These are phyloP conservation scores for Beauveria rudraprayagi DNA, from an alignment of 2,329 filamentous ascomycete species.

Conservation along the genomic window DNA sequence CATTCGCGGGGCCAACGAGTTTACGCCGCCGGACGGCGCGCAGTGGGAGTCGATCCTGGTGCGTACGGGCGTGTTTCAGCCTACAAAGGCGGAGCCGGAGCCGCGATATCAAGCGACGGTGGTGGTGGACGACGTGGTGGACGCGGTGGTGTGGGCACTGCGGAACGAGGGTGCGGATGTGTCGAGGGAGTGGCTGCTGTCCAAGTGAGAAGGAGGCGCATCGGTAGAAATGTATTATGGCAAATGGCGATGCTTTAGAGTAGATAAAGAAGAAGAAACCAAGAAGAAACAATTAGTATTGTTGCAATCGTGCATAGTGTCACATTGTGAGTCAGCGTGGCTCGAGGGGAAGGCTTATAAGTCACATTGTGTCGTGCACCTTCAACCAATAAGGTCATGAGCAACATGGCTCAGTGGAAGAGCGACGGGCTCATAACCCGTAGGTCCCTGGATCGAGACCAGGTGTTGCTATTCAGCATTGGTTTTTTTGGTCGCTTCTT, in stretches of 20 bases:
- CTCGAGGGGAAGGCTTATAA: not conserved
- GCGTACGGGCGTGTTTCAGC: conserved; percentile 66
- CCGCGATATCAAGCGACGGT: conserved; percentile 55
- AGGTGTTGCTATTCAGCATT: conserved; percentile 9
- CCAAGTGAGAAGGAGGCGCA: not conserved
- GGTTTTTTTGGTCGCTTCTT: not conserved
- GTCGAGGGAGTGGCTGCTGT: conserved; percentile 23
- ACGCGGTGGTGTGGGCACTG: conserved; percentile 71
- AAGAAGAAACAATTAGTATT: not conserved
- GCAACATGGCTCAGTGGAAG: conserved; percentile 13
- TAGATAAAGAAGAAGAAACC: not conserved
- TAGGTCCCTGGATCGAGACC: conserved; percentile 13
- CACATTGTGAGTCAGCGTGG: not conserved
- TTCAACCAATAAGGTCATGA: not conserved
- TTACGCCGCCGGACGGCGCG: conserved; percentile 56
- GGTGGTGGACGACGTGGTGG: conserved; percentile 66
- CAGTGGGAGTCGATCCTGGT: conserved; percentile 73
- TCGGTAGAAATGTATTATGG: not conserved
- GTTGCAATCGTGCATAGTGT: not conserved
- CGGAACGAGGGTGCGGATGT: conserved; percentile 41
- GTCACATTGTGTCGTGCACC: not conserved
- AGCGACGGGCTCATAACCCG: conserved; percentile 12
- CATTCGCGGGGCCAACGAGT: conserved; percentile 79
- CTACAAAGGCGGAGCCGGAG: conserved; percentile 29
- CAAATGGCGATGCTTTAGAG: not conserved